These are phyloP conservation scores for Pseudonitzschia multiseries DNA, from an alignment of 108 stramenopile species.

Conservation along the genomic window DNA sequence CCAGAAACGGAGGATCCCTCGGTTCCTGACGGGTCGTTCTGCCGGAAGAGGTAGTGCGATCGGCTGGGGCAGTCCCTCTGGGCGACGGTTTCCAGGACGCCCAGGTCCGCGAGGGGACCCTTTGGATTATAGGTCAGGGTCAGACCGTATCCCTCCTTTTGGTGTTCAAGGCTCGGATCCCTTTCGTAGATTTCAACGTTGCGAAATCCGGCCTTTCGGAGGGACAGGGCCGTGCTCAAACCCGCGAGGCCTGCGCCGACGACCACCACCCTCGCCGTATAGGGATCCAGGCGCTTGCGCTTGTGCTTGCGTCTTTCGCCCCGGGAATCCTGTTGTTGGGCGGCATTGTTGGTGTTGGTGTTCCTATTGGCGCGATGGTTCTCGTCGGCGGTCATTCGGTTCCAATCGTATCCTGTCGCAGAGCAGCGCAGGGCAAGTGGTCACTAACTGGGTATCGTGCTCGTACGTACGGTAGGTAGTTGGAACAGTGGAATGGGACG, in stretches of 20 bases:
- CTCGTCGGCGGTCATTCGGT: too few species aligned
- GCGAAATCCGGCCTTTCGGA: conserved; percentile 48
- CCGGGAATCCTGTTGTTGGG: too few species aligned
- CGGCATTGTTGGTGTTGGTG: not conserved
- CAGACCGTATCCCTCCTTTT: conserved; percentile 83
- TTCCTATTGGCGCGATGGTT: too few species aligned
- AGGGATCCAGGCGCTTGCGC: conserved; percentile 24
- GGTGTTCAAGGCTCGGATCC: conserved; percentile 42
- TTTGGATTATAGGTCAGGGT: conserved; percentile 80
- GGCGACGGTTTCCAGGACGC: conserved; percentile 71
- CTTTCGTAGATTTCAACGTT: conserved; percentile 68
- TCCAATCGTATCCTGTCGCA: too few species aligned
- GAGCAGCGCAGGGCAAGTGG: too few species aligned
- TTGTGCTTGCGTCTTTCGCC: not conserved
- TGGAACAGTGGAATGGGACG: too few species aligned
- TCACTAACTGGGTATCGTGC: too few species aligned
- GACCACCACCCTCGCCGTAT: conserved; percentile 51
- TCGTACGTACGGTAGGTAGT: too few species aligned
- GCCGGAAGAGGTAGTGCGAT: conserved; percentile 74
- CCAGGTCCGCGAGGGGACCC: conserved; percentile 67
- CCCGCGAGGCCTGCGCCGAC: conserved; percentile 73
- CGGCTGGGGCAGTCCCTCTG: conserved; percentile 73
- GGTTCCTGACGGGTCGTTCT: not conserved
- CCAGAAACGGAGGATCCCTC: not conserved
- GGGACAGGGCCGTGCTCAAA: conserved; percentile 52